phyloP scores from a whole-genome alignment of 1,139 yeast species.

The Geotrichum histeridarum region DNA sequence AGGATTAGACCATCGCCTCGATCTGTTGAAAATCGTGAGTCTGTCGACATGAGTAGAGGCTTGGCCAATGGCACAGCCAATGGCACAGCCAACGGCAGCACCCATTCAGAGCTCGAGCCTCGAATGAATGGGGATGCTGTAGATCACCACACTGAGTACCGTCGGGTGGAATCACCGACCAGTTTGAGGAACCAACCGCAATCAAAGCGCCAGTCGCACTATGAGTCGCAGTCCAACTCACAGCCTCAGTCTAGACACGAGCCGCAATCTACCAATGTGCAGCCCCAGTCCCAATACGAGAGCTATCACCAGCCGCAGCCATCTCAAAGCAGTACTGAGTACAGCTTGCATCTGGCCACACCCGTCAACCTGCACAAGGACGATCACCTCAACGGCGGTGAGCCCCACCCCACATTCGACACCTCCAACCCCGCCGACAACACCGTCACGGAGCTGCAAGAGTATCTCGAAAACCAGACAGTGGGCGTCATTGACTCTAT shows the following conservation, averaged over 20 bases:
- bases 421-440: constrained; percentile 76
- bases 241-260: no score
- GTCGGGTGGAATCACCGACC: no score
- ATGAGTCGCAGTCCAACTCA: no score
- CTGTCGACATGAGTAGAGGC: not conserved
- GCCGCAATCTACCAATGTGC: no score
- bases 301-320: not conserved
- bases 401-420: constrained; percentile 53
- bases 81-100: not conserved
- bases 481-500: constrained; percentile 87
- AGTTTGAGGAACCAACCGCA: no score
- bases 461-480: constrained; percentile 89
- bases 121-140: no score
- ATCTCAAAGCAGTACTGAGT: not conserved
- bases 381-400: not conserved
- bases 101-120: no score
- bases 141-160: no score
- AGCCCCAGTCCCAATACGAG: not conserved
- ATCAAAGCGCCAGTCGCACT: no score
- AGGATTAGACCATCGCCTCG: constrained; percentile 40
- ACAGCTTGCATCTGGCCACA: not conserved
- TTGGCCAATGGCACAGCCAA: not conserved
- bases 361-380: no score
- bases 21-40: not conserved
- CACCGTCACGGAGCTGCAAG: constrained; percentile 75